Evolutionary conservation across 2,329 filamentous ascomycete species (phyloP).

Genomic region (Apiospora pterosperma): DNA sequence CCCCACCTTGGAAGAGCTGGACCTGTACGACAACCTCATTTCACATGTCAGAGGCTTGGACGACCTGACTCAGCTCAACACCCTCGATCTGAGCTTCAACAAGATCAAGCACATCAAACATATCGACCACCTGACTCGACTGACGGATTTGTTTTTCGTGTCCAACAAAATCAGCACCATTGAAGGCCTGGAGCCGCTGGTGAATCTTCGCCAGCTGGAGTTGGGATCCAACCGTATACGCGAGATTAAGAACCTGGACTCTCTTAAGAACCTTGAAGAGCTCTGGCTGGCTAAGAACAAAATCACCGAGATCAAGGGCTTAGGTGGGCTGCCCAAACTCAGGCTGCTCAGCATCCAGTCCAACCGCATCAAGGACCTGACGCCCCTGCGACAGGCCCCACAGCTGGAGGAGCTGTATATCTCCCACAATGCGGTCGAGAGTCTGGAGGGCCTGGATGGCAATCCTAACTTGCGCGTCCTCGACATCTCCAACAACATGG

Average conservation of each 20-base stretch:
- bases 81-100: constrained; percentile 93
- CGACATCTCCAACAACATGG: constrained; percentile 86
- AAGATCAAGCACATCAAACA: constrained; percentile 99
- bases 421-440: constrained; percentile 85
- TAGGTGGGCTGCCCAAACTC: constrained; percentile 73
- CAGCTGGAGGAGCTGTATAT: constrained; percentile 92
- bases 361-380: constrained; percentile 80
- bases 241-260: constrained; percentile 81
- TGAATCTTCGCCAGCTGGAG: constrained; percentile 77
- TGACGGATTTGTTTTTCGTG: constrained; percentile 86
- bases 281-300: constrained; percentile 97
- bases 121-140: constrained; percentile 69
- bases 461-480: constrained; percentile 70
- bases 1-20: constrained; percentile 72
- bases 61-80: constrained; percentile 68
- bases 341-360: constrained; percentile 92
- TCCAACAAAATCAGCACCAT: constrained; percentile 92
- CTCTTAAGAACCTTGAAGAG: constrained; percentile 74
- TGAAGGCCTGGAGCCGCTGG: constrained; percentile 75
- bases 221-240: constrained; percentile 89
- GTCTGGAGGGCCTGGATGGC: constrained; percentile 68
- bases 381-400: constrained; percentile 69
- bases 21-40: constrained; percentile 96
- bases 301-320: constrained; percentile 76
- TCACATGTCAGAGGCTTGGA: constrained; percentile 83